A percentile compares a stretch with the other conserved stretches of the same genome.
Evolutionary conservation across 73 alveolate genomes (phyloP).

Genomic region (Breviolum minutum): DNA sequence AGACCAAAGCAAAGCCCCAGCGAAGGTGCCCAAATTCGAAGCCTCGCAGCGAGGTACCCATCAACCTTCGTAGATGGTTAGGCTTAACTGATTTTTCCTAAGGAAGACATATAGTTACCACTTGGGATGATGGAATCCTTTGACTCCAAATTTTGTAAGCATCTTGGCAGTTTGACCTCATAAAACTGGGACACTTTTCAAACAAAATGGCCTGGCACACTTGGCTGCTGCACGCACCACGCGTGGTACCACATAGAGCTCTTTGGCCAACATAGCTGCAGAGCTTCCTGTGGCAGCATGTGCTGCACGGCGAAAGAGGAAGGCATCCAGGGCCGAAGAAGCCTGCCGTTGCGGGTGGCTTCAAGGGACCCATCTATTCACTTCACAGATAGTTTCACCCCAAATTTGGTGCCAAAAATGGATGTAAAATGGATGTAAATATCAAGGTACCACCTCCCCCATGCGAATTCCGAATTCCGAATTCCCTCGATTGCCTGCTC

Average conservation of each 20-base stretch:
- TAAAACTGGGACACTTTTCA: not conserved
- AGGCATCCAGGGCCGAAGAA: not conserved
- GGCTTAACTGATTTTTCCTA: too few species aligned
- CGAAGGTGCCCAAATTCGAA: not conserved
- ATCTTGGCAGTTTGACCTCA: too few species aligned
- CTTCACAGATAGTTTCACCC: not conserved
- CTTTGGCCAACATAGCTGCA: not conserved
- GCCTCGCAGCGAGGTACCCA: not conserved
- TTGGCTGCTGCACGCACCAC: not conserved
- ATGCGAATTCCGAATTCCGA: not conserved
- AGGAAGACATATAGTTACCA: not conserved
- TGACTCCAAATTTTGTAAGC: not conserved
- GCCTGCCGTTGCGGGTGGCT: not conserved
- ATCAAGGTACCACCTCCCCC: not conserved
- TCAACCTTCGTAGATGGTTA: too few species aligned
- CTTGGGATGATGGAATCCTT: not conserved
- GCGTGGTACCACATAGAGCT: not conserved
- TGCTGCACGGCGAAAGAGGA: slow-evolving; percentile 17
- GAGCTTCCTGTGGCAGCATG: not conserved
- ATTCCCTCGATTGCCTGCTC: not conserved
- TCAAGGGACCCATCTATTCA: not conserved
- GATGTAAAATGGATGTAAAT: not conserved
- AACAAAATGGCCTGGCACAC: not conserved
- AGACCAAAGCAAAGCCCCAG: slow-evolving; percentile 10
- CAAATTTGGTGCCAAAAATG: not conserved